Conservation (phyloP, 768 basidiomycete genomes). For the Lactarius akahatsu region DNA sequence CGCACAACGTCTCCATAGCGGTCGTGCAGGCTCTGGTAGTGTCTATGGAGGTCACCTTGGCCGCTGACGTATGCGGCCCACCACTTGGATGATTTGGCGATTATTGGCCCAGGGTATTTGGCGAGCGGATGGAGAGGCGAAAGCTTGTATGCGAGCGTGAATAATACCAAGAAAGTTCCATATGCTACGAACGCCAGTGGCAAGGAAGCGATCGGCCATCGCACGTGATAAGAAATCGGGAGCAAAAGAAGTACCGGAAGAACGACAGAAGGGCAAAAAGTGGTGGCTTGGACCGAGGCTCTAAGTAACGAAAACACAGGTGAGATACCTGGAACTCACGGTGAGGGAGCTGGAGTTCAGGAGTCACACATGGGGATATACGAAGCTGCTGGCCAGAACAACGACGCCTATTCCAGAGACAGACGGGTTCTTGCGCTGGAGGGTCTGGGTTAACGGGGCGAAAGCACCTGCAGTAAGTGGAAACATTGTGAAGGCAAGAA, state of each 20-base stretch:
- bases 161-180: neutral
- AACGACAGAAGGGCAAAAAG: neutral
- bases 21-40: conserved; percentile 37
- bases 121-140: conserved; percentile 43
- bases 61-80: conserved; percentile 30
- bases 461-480: neutral
- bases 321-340: neutral
- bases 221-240: neutral
- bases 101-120: conserved; percentile 39
- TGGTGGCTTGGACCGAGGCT: neutral
- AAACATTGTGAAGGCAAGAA: neutral
- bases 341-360: neutral
- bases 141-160: conserved; percentile 37
- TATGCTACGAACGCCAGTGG: conserved; percentile 1
- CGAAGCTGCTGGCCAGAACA: neutral
- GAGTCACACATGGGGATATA: neutral
- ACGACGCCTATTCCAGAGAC: neutral
- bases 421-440: neutral
- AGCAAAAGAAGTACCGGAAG: neutral
- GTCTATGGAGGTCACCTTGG: conserved; percentile 35
- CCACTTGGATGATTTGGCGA: conserved; percentile 35
- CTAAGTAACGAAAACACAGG: neutral
- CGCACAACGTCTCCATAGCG: conserved; percentile 41
- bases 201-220: neutral
- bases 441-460: neutral